Percentiles rank a stretch among this genome's conserved stretches.
Conservation (phyloP, 2,329 filamentous ascomycete genomes). For the Alternaria metachromatica region DNA sequence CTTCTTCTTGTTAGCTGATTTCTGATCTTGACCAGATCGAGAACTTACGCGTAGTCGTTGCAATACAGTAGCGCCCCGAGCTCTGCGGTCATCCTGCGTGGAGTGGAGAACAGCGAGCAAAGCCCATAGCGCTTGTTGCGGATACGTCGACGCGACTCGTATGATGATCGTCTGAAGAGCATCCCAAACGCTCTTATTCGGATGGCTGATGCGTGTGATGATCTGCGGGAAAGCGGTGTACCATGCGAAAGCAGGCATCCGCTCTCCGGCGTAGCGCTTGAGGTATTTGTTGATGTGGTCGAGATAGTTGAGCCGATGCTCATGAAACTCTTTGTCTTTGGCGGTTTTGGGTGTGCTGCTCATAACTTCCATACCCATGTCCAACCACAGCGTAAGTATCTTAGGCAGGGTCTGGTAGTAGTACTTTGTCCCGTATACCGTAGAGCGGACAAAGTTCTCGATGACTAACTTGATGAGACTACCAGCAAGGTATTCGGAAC, state of each 20-base stretch:
- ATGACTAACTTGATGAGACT: conserved; percentile 88
- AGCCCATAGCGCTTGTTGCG: conserved; percentile 90
- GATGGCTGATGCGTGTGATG: conserved; percentile 92
- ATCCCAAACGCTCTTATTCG: conserved; percentile 77
- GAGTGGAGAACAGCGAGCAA: conserved; percentile 87
- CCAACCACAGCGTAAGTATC: conserved; percentile 91
- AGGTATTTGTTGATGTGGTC: conserved; percentile 67
- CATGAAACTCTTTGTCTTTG: conserved; percentile 40
- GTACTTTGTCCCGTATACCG: conserved; percentile 91
- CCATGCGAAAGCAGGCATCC: conserved; percentile 77
- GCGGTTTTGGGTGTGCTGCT: conserved; percentile 26
- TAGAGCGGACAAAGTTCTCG: conserved; percentile 88
- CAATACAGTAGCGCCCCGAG: conserved; percentile 56
- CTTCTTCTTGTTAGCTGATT: conserved; percentile 48
- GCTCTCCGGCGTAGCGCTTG: conserved; percentile 73
- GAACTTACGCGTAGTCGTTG: conserved; percentile 48
- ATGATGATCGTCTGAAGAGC: conserved; percentile 79
- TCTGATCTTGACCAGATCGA: conserved; percentile 6
- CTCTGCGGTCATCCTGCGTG: conserved; percentile 71
- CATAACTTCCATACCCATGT: conserved; percentile 77
- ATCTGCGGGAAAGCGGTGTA: conserved; percentile 89
- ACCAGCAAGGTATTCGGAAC: conserved; percentile 66
- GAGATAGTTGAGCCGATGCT: conserved; percentile 37
- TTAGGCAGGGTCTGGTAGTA: conserved; percentile 93
- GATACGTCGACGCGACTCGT: conserved; percentile 85